These are phyloP conservation scores for Striga asiatica DNA, from an alignment of 257 asterid genomes.

Conservation along the genomic window DNA sequence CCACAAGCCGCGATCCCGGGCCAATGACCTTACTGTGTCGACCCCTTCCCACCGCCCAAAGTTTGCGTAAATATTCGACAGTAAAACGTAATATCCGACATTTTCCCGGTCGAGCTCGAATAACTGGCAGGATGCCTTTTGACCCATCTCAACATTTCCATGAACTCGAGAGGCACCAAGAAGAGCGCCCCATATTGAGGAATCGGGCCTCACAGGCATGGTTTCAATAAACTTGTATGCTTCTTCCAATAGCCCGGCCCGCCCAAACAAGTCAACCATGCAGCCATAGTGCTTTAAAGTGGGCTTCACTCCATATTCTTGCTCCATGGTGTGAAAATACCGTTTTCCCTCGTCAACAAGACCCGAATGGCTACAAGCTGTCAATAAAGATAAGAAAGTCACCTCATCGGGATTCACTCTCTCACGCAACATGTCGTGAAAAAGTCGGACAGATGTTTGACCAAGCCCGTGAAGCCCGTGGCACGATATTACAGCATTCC, in stretches of 20 bases:
- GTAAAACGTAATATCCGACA: slow-evolving; percentile 67
- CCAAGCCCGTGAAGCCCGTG: slow-evolving; percentile 78
- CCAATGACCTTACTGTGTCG: slow-evolving; percentile 59
- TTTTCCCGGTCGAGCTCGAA: slow-evolving; percentile 38
- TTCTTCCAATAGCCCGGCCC: slow-evolving; percentile 50
- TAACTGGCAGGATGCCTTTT: slow-evolving; percentile 35
- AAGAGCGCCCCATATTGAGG: slow-evolving; percentile 64
- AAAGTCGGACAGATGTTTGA: slow-evolving; percentile 42
- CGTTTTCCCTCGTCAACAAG: slow-evolving; percentile 50
- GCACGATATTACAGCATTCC: slow-evolving; percentile 67
- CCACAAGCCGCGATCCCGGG: slow-evolving; percentile 44
- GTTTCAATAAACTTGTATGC: slow-evolving; percentile 37
- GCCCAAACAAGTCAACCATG: slow-evolving; percentile 66
- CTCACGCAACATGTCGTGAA: slow-evolving; percentile 41
- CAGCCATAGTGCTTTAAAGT: slow-evolving; percentile 54
- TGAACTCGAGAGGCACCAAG: slow-evolving; percentile 65
- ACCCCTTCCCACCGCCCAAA: slow-evolving; percentile 62
- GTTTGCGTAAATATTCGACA: slow-evolving; percentile 75
- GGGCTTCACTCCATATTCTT: slow-evolving; percentile 44
- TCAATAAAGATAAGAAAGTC: slow-evolving; percentile 55
- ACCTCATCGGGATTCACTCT: slow-evolving; percentile 62
- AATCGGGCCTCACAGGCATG: slow-evolving; percentile 52
- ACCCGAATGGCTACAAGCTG: slow-evolving; percentile 77
- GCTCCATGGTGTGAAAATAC: slow-evolving; percentile 53
- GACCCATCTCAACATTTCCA: slow-evolving; percentile 53